phyloP scores from a whole-genome alignment of 176 grass and related monocot species.

The Oropetium thomaeum region DNA sequence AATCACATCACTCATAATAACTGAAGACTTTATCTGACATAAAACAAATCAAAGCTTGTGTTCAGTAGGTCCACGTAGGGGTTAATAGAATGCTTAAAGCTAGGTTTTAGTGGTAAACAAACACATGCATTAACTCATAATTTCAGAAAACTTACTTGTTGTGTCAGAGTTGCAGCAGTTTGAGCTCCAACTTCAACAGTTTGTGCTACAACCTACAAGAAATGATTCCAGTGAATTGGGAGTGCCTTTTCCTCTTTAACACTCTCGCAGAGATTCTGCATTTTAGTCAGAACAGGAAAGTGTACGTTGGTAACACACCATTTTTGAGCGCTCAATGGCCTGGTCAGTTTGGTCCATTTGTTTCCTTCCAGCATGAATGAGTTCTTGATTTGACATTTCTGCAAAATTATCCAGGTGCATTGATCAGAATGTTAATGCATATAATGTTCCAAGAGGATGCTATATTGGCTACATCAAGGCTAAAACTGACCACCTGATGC shows the following conservation, averaged over 20 bases:
- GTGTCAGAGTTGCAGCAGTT: slow-evolving; percentile 78
- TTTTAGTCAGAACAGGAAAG: background rate
- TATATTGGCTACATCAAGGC: slow-evolving; percentile 1
- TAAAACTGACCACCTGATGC: slow-evolving; percentile 57
- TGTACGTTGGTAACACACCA: slow-evolving; percentile 35
- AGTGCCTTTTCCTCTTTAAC: background rate
- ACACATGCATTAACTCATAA: background rate
- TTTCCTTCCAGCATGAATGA: slow-evolving; percentile 72
- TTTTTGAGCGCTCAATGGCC: slow-evolving; percentile 88
- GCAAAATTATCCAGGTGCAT: slow-evolving; percentile 22
- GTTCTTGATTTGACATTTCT: slow-evolving; percentile 97
- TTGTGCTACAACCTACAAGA: slow-evolving; percentile 82
- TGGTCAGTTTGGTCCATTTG: slow-evolving; percentile 99
- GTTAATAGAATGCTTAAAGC: background rate
- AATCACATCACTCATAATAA: background rate
- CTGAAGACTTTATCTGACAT: background rate
- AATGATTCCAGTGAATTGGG: slow-evolving; percentile 13
- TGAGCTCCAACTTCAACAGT: slow-evolving; percentile 96
- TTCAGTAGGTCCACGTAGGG: background rate
- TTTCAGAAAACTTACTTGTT: slow-evolving; percentile 73
- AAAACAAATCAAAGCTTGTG: background rate
- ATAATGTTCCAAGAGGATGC: background rate
- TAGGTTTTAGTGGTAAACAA: background rate
- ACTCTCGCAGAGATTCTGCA: background rate
- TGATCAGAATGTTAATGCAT: slow-evolving; percentile 9